Evolutionary conservation across 495 filamentous ascomycete species (phyloP).

Genomic region (Rostrohypoxylon terebratum): DNA sequence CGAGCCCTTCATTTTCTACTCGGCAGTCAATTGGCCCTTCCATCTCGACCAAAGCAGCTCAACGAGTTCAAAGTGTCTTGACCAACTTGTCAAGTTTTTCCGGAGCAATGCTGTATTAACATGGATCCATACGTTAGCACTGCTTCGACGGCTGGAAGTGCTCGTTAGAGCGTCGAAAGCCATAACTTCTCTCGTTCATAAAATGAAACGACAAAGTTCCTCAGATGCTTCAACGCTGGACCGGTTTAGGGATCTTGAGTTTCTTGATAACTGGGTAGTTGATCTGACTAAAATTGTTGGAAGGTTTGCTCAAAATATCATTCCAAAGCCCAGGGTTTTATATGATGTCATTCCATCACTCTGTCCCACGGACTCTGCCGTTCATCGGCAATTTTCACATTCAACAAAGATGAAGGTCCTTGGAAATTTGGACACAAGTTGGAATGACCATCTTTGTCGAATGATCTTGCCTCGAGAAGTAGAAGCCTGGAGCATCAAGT

Average conservation of each 20-base stretch:
- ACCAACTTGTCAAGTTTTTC: background rate
- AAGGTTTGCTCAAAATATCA: background rate
- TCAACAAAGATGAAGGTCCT: background rate
- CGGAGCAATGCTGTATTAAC: background rate
- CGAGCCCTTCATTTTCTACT: constrained; percentile 2
- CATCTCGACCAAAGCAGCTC: background rate
- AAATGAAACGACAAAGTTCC: background rate
- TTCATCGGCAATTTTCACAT: background rate
- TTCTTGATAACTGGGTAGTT: background rate
- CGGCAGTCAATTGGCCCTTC: background rate
- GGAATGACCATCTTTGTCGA: background rate
- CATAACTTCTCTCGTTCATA: background rate
- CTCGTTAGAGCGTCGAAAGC: background rate
- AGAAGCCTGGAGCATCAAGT: background rate
- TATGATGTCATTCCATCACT: background rate
- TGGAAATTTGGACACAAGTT: background rate
- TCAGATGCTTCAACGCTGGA: background rate
- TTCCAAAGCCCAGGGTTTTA: background rate
- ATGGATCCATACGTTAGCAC: background rate
- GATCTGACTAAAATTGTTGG: background rate
- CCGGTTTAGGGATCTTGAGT: background rate
- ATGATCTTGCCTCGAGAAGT: background rate
- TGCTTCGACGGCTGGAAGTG: background rate
- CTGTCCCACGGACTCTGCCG: background rate
- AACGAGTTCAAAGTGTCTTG: background rate